Base-by-base conservation (phyloP, 2,329 filamentous ascomycete species). In the Trichoderma sp. region DNA sequence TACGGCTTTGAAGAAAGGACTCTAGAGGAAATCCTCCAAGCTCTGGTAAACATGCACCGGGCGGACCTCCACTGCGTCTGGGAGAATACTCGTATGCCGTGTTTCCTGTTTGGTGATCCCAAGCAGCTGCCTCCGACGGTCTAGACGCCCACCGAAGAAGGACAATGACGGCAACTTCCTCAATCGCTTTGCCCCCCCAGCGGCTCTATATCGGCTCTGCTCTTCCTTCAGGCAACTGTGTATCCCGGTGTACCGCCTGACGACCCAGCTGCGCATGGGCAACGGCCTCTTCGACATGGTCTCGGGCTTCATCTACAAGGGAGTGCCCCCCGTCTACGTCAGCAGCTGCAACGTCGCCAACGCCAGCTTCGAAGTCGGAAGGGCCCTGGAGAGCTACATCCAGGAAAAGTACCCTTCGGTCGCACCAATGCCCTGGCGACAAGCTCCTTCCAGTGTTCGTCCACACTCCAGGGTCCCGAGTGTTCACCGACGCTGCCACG, bases 1-100 rank as follows among this genome's bases (percentile, higher is more conserved):
- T n/a, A n/a, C n/a, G n/a, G n/a, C n/a, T n/a, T n/a, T n/a, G n/a
- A n/a, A n/a, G n/a, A n/a, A n/a, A n/a, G n/a, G n/a, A n/a, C n/a
- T n/a, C n/a, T n/a, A n/a, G n/a, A n/a, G n/a, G n/a, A n/a, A n/a
- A n/a, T n/a, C n/a, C n/a, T n/a, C n/a, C n/a, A n/a, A n/a, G n/a
- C n/a, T n/a, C n/a, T n/a, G n/a, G n/a, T n/a, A n/a, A n/a, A n/a
- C 58, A 65, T 71, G 24, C 67, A 44, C 4, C 69, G 69, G 1
- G 64, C 64, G 3, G 72, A 74, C 14, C 63, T 70, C 0, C 68
- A 65, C 39, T 70, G 67, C 14, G 51, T 71, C 65, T 71, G 70
- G 70, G 69, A 69, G 10, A 73, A 73, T 10, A 67, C 60, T 2
- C 28, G 69, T 1, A 34, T 69, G 9, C 72, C 71, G 5, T 72